Percentiles rank a stretch among this genome's conserved stretches.
Conservation (phyloP, 2,329 filamentous ascomycete genomes). For the Pseudogymnoascus sp. region DNA sequence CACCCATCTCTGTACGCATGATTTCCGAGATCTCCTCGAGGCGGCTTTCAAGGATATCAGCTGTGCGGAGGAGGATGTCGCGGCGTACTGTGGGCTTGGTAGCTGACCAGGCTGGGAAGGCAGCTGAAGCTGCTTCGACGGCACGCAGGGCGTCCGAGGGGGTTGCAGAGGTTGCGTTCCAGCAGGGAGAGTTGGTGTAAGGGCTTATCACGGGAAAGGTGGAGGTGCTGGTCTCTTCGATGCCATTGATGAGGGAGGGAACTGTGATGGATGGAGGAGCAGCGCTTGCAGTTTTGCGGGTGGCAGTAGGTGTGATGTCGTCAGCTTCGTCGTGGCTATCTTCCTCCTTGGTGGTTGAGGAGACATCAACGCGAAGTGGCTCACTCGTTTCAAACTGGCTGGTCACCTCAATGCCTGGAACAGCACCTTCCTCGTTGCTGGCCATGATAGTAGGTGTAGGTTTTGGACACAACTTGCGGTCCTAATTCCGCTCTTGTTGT, state of each 20-base stretch:
- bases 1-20: conserved; percentile 46
- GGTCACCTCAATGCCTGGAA: not conserved
- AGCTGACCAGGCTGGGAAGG: conserved; percentile 50
- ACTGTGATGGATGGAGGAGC: conserved; percentile 23
- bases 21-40: conserved; percentile 43
- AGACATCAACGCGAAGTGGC: not conserved
- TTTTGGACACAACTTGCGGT: not conserved
- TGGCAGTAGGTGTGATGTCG: not conserved
- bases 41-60: conserved; percentile 42
- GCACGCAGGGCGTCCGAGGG: conserved; percentile 43
- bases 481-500: not conserved
- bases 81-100: conserved; percentile 43
- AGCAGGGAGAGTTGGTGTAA: conserved; percentile 36
- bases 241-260: conserved; percentile 39
- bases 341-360: not conserved
- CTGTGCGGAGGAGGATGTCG: conserved; percentile 47
- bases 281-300: not conserved
- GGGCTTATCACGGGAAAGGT: conserved; percentile 44
- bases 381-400: not conserved
- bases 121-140: conserved; percentile 43
- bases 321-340: not conserved
- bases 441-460: not conserved
- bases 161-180: conserved; percentile 41
- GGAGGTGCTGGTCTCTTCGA: conserved; percentile 34
- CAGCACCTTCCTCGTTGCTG: not conserved